phyloP scores from a whole-genome alignment of 2,329 filamentous ascomycete species.

The Aciculosporium take region DNA sequence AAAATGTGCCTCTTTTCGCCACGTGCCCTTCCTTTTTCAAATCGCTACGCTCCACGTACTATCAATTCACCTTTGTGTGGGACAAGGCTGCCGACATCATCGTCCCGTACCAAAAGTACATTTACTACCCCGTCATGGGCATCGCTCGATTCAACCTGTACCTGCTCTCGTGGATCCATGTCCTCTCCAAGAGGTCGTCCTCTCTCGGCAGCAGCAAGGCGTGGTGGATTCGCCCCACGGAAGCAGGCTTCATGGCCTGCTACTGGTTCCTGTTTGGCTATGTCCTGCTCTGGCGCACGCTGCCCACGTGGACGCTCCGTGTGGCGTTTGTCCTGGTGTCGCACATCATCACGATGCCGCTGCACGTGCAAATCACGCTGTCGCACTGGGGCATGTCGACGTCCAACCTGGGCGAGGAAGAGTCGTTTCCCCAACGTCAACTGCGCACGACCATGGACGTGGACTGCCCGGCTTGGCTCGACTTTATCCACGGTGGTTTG shows the following conservation, averaged over 20 bases:
- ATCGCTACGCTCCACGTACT: conserved; percentile 49
- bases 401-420: conserved; percentile 45
- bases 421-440: conserved; percentile 57
- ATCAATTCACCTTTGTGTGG: conserved; percentile 50
- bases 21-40: conserved; percentile 51
- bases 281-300: conserved; percentile 42
- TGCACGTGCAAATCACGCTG: conserved; percentile 59
- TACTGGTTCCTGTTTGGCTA: conserved; percentile 60
- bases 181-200: conserved; percentile 40
- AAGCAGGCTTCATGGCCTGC: conserved; percentile 46
- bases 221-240: conserved; percentile 53
- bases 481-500: conserved; percentile 57
- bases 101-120: conserved; percentile 47
- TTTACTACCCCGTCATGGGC: conserved; percentile 54
- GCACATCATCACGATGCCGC: conserved; percentile 51
- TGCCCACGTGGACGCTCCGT: conserved; percentile 44
- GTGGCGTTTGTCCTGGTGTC: conserved; percentile 48
- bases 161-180: conserved; percentile 50
- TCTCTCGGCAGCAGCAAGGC: conserved; percentile 41
- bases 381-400: conserved; percentile 62
- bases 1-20: conserved; percentile 57
- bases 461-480: conserved; percentile 56
- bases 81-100: conserved; percentile 45
- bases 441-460: conserved; percentile 62
- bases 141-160: conserved; percentile 63